These are phyloP conservation scores for Cyclostephanos tholiformis DNA, from an alignment of 108 stramenopile species.

Conservation along the genomic window DNA sequence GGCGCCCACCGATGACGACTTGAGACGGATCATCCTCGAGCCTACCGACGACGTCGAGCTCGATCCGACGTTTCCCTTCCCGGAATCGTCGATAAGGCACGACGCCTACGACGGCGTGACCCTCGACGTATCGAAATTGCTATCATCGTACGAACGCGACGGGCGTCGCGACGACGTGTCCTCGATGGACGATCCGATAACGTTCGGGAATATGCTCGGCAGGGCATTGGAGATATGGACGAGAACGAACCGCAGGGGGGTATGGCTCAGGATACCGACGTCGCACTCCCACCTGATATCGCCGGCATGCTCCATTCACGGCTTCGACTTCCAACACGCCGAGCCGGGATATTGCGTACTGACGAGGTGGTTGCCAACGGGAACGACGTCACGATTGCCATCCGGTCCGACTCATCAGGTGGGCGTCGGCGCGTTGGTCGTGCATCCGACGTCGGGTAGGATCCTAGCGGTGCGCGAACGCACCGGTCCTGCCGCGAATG, in stretches of 20 bases:
- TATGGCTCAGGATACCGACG: conserved; percentile 77
- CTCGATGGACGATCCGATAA: conserved; percentile 18
- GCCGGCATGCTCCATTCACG: conserved; percentile 20
- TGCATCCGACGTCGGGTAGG: conserved; percentile 63
- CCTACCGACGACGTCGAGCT: conserved; percentile 12
- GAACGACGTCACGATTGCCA: conserved; percentile 58
- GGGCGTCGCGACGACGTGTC: neutral
- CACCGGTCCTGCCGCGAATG: conserved; percentile 71
- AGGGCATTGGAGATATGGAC: conserved; percentile 56
- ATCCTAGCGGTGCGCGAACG: conserved; percentile 81
- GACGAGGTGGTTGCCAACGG: conserved; percentile 71
- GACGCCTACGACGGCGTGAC: conserved; percentile 84
- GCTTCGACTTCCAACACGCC: conserved; percentile 75
- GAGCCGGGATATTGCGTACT: conserved; percentile 55
- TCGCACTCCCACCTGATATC: conserved; percentile 47
- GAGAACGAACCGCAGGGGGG: conserved; percentile 56
- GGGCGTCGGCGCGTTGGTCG: conserved; percentile 73
- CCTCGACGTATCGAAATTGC: conserved; percentile 35
- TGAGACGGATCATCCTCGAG: conserved; percentile 17
- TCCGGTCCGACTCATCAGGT: conserved; percentile 82
- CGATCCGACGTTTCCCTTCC: conserved; percentile 49
- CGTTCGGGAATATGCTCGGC: conserved; percentile 37
- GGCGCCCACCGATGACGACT: neutral
- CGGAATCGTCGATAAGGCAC: conserved; percentile 52
- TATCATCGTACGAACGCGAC: conserved; percentile 22